These are phyloP conservation scores for Pseudocercospora macadamiae DNA, from an alignment of 2,329 filamentous ascomycete species.

Conservation along the genomic window DNA sequence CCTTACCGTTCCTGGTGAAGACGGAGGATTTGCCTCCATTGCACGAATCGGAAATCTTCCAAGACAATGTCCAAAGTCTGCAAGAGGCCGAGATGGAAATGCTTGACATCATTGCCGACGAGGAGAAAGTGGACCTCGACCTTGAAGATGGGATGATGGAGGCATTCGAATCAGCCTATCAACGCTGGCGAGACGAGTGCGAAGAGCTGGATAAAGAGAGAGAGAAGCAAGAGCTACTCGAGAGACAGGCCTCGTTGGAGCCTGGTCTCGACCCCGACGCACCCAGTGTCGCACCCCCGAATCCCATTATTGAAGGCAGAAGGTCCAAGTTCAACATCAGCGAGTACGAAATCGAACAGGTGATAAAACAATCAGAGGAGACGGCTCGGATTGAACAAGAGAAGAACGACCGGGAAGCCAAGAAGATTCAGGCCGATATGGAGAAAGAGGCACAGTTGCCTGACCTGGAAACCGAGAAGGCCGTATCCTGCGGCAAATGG, in stretches of 20 bases:
- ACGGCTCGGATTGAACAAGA: slow-evolving; percentile 72
- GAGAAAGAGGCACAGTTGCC: slow-evolving; percentile 78
- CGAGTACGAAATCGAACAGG: slow-evolving; percentile 72
- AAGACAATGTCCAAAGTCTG: slow-evolving; percentile 42
- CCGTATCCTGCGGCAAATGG: slow-evolving; percentile 62
- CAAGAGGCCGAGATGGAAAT: slow-evolving; percentile 41
- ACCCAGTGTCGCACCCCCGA: slow-evolving; percentile 22
- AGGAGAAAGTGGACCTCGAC: slow-evolving; percentile 34
- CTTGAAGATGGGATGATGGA: slow-evolving; percentile 32
- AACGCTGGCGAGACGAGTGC: slow-evolving; percentile 45
- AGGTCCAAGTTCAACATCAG: slow-evolving; percentile 62
- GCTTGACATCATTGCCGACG: slow-evolving; percentile 31
- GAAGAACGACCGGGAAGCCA: slow-evolving; percentile 52
- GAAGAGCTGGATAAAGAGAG: slow-evolving; percentile 46
- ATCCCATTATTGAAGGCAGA: slow-evolving; percentile 57
- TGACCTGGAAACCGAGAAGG: slow-evolving; percentile 65
- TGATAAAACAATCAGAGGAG: slow-evolving; percentile 72
- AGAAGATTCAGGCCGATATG: slow-evolving; percentile 71
- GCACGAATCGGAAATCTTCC: slow-evolving; percentile 44
- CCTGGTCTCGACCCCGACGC: slow-evolving; percentile 51
- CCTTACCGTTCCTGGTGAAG: slow-evolving; percentile 51
- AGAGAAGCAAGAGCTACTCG: slow-evolving; percentile 43
- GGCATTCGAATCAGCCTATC: slow-evolving; percentile 45
- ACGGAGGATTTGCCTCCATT: slow-evolving; percentile 35
- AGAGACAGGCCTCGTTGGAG: slow-evolving; percentile 40